Evolutionary conservation across 2,329 filamentous ascomycete species (phyloP), one percentile per base, ranked within the genome.

Genomic region (Trichophyton equinum): DNA sequence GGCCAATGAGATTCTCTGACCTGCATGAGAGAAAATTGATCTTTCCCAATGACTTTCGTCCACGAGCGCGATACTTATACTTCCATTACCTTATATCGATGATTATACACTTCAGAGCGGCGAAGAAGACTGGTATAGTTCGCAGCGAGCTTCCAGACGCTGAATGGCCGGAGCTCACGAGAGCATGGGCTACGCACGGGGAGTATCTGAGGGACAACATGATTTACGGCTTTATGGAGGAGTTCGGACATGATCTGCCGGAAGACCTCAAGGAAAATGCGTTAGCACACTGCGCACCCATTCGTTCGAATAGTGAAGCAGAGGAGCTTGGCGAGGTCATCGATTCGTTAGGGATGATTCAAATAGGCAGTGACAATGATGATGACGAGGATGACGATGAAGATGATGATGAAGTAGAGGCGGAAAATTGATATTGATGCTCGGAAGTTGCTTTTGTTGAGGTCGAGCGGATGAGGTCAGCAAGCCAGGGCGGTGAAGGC

Each of bases 1-100:
- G n/a, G 44, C 0, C 15, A 11, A 27, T 42, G 57, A 44, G n/a
- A 30, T 58, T 44, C 27, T 30, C 25, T 22, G 57, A 58, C 3
- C 57, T 58, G 7, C 57, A 58, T n/a, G 22, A 30, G 20, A 18
- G 25, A 30, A 42, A 44, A 42, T 30, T 58, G 18, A 6, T 33
- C 8, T 58, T 58, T 38, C 44, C 44, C 9, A 58, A 15, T n/a
- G 22, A 33, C 18, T 42, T 42, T 20, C 57, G 40, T 6, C 57
- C 57, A 18, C 57, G 38, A 30, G 57, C 57, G 36, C n/a, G 57
- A 3, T 58, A 58, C 40, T 46, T 58, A 18, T 58, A 58, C 18
- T 58, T 58, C n/a, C 57, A 58, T 46, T 58, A 58, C 25, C 38
- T 58, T 18, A 46, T 25, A 1, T 36, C 57, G 9, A 44, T 58